Percentiles rank a stretch among this genome's conserved stretches.
Conservation (phyloP, 371 early-diverging fungal species). For the Mucor sp. region DNA sequence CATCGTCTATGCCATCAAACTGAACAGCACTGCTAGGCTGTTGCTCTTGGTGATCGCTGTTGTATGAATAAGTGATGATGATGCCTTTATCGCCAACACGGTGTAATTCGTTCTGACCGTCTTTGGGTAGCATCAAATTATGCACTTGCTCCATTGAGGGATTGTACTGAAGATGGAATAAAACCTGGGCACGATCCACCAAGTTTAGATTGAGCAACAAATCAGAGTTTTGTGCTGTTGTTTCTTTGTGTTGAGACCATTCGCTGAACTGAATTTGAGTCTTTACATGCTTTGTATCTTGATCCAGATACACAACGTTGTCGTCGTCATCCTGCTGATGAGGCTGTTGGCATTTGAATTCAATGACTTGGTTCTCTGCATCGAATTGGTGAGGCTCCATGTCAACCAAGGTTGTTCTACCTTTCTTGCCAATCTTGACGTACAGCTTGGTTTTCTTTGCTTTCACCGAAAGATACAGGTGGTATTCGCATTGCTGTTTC, state of each 20-base stretch:
- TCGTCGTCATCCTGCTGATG: slow-evolving; percentile 11
- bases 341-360: slow-evolving; percentile 18
- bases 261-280: slow-evolving; percentile 25
- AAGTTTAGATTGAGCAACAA: neutral
- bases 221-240: neutral
- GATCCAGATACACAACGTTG: slow-evolving; percentile 1
- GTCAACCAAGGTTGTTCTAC: neutral
- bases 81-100: slow-evolving; percentile 38
- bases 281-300: neutral
- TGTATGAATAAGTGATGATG: slow-evolving; percentile 23
- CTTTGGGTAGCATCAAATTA: slow-evolving; percentile 2
- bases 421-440: slow-evolving; percentile 7
- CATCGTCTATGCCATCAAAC: neutral
- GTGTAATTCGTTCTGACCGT: neutral
- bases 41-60: neutral
- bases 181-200: slow-evolving; percentile 20
- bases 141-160: slow-evolving; percentile 30
- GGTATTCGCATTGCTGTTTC: slow-evolving; percentile 24
- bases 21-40: neutral
- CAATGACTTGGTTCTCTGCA: slow-evolving; percentile 25
- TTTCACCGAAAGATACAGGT: slow-evolving; percentile 20
- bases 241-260: slow-evolving; percentile 13
- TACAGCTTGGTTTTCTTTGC: slow-evolving; percentile 1
- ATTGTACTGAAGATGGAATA: slow-evolving; percentile 37
- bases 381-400: slow-evolving; percentile 27